Evolutionary conservation across 805 yeast species (phyloP), one percentile per base, ranked within the genome.

Genomic region (Komagataella pastoris): DNA sequence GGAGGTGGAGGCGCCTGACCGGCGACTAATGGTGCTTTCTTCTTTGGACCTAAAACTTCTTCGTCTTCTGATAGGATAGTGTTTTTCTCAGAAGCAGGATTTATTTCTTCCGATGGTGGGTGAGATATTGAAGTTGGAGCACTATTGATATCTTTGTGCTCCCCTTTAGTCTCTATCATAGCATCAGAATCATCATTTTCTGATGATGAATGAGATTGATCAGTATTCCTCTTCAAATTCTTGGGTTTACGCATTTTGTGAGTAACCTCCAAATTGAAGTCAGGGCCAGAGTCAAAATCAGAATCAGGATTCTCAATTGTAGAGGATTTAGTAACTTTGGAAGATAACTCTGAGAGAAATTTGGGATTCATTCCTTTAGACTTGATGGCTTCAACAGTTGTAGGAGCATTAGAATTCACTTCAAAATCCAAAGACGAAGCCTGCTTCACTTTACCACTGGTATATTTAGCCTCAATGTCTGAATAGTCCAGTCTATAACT

Each of bases 321-420:
- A 3, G 68, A 69, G 3, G 69, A 59, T 52, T 67, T 75, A 6
- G 64, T 67, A 10, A 80, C 82, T 56, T 76, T 78, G 3, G 72
- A 62, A 19, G 73, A 68, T 56, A 81, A 65, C 58, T 81, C 86
- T 48, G 72, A 68, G 56, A 81, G 65, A 58, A 80, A 79, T 24
- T 73, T 63, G 10, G 81, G 78, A 53, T 73, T 65, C 69, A 59
- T 24, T 2, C 10, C 45, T 7, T 49, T 21, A 30, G 7, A 14
- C 7, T 47, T 17, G 48, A 47, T 53, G 24, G 64, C 53, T 47
- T 55, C 54, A 21, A 36, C 53, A 50, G 53, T 53, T 17, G 55
- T 61, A 3, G 60, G 50, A 46, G 52, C 55, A 8, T 30, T 10
- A 30, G 40, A 14, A 30, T 30, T 30, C 8, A 14, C 12, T 10